Evolutionary conservation across 2,329 filamentous ascomycete species (phyloP).

Genomic region (Aspergillus ustus): DNA sequence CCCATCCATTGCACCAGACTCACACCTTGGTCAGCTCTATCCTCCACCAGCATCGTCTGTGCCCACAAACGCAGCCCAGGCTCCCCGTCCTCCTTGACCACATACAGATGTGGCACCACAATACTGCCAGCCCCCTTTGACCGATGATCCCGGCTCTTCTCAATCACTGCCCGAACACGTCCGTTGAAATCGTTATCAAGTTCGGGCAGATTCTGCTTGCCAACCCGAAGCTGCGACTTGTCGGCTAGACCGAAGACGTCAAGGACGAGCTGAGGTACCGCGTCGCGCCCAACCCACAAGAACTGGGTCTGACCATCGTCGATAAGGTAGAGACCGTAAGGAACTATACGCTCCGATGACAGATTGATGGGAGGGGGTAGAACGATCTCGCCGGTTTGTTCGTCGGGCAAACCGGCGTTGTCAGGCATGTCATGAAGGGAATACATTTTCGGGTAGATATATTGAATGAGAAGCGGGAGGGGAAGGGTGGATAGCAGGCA

Average conservation of each 20-base stretch:
- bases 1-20: conserved; percentile 95
- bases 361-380: conserved; percentile 85
- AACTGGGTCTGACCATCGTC: conserved; percentile 98
- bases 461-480: conserved; percentile 86
- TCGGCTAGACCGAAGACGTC: conserved; percentile 92
- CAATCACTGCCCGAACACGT: conserved; percentile 83
- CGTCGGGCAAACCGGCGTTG: conserved; percentile 82
- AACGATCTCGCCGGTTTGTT: conserved; percentile 83
- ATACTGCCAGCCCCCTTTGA: conserved; percentile 90
- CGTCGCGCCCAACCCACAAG: conserved; percentile 91
- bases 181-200: conserved; percentile 97
- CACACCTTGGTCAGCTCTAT: conserved; percentile 90
- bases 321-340: conserved; percentile 92
- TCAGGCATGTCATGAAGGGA: conserved; percentile 96
- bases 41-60: conserved; percentile 92
- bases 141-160: conserved; percentile 89
- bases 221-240: conserved; percentile 81
- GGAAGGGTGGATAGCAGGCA: conserved; percentile 94
- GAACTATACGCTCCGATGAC: conserved; percentile 82
- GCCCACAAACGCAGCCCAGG: conserved; percentile 95
- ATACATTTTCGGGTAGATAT: conserved; percentile 85
- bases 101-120: conserved; percentile 86
- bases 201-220: conserved; percentile 84
- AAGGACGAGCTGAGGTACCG: conserved; percentile 81
- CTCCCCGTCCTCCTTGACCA: conserved; percentile 94